Base-by-base conservation (phyloP, 768 basidiomycete species). In the Kwoniella sp. region DNA sequence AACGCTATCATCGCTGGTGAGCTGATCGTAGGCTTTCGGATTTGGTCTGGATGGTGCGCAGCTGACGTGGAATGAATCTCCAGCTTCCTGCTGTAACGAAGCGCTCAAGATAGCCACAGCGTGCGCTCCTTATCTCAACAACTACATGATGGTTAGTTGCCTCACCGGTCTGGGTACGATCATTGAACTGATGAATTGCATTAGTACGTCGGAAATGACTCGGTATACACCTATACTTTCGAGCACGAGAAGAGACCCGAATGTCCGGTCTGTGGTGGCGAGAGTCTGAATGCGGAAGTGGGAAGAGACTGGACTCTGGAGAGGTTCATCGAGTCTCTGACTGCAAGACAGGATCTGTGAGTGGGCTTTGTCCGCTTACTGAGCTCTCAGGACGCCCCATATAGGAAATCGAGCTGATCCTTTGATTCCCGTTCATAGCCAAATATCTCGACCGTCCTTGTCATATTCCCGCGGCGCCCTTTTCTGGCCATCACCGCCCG, bases 71-170 rank as follows among this genome's bases (percentile, higher is more conserved):
- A n/a, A 9, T 15, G 34, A 58, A 26, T 51, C 26, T 60, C n/a
- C 59, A 91, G 95, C 95, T 41, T 90, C 94, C 1, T 98, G 95
- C 82, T 98, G 95, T 77, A 98, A 96, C 74, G 96, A 99, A 82
- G 96, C 96, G 17, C 95, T 99, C 85, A 99, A 99, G 82, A 92
- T 99, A 65, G 94, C 92, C 25, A 98, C 96, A 0, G 91, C 88
- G 69, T 92, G 91, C 25, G 95, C 94, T 0, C 92, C 93, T 4
- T 95, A 88, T 78, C 84, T 99, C 60, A 91, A 95, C 82, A 97
- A 97, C 79, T 99, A 98, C 79, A 96, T 98, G 82, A 82, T 81
- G 80, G 80, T 80, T 38, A 58, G 74, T 50, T 17, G 7, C 5
- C 34, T 25, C 20, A 31, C 22, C 25, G 12, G 4, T 3, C 41